phyloP scores from a whole-genome alignment of 805 yeast genomes.

The Barnettozyma botsteinii region DNA sequence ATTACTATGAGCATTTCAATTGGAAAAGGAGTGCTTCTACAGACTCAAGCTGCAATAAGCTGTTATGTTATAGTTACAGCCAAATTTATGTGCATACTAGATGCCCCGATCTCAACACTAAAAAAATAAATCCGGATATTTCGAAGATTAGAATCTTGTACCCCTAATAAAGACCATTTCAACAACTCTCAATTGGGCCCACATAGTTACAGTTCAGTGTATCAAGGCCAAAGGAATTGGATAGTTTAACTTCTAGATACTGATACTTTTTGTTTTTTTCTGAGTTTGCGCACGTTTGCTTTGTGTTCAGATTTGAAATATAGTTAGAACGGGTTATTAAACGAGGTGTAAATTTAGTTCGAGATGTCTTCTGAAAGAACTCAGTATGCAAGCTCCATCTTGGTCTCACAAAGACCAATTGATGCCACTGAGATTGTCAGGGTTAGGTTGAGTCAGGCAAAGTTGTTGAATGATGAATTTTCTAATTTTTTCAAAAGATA shows the following conservation, averaged over 20 bases:
- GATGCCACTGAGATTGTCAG: conserved; percentile 56
- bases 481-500: conserved; percentile 53
- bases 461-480: conserved; percentile 51
- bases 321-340: not conserved
- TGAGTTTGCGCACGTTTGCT: too few species aligned
- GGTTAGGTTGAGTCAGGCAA: conserved; percentile 50
- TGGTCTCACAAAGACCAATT: conserved; percentile 44
- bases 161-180: not conserved
- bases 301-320: not conserved
- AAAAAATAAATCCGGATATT: conserved; percentile 4
- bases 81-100: not conserved
- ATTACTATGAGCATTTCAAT: too few species aligned
- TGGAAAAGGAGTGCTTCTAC: too few species aligned
- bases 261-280: too few species aligned
- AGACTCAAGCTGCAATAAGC: too few species aligned
- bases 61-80: too few species aligned
- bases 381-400: conserved; percentile 35
- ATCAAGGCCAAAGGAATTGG: too few species aligned
- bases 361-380: conserved; percentile 24
- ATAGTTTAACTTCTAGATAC: not conserved
- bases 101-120: not conserved
- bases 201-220: too few species aligned
- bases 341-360: not conserved
- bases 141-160: conserved; percentile 1
- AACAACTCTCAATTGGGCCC: too few species aligned